Conservation (phyloP, 164 flowering plant species). For the Vitis labrusca region DNA sequence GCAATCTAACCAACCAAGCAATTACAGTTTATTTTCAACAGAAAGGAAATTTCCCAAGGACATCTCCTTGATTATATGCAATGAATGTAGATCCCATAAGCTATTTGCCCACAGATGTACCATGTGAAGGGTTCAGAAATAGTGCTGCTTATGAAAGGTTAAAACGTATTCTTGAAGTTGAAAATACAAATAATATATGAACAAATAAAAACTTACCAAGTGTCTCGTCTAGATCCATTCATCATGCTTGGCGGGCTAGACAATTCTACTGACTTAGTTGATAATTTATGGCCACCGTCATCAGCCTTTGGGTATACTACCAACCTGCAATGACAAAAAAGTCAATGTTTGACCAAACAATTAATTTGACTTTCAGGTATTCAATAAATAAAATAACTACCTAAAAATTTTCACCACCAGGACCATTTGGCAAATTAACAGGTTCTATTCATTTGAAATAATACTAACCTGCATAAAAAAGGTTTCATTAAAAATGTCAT, state of each 20-base stretch:
- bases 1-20: no score
- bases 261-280: slow-evolving; percentile 5
- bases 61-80: neutral
- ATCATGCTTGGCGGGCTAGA: slow-evolving; percentile 8
- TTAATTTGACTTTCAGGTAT: neutral
- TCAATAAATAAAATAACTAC: slow-evolving; percentile 14
- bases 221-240: slow-evolving; percentile 33
- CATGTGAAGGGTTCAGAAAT: neutral
- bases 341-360: neutral
- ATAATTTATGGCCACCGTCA: neutral
- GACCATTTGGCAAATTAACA: slow-evolving; percentile 10
- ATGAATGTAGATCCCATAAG: neutral
- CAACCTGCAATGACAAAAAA: slow-evolving; percentile 21
- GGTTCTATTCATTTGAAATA: slow-evolving; percentile 8
- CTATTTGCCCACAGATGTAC: neutral
- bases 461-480: slow-evolving; percentile 20
- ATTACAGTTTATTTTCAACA: no score
- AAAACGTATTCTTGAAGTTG: neutral
- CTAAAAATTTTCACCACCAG: slow-evolving; percentile 17
- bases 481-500: neutral
- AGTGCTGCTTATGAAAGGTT: neutral
- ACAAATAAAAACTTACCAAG: slow-evolving; percentile 37
- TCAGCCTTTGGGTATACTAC: slow-evolving; percentile 4
- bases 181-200: neutral
- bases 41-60: no score